Base-by-base conservation (phyloP, 2,329 filamentous ascomycete genomes). In the Furcasterigmium furcatum region DNA sequence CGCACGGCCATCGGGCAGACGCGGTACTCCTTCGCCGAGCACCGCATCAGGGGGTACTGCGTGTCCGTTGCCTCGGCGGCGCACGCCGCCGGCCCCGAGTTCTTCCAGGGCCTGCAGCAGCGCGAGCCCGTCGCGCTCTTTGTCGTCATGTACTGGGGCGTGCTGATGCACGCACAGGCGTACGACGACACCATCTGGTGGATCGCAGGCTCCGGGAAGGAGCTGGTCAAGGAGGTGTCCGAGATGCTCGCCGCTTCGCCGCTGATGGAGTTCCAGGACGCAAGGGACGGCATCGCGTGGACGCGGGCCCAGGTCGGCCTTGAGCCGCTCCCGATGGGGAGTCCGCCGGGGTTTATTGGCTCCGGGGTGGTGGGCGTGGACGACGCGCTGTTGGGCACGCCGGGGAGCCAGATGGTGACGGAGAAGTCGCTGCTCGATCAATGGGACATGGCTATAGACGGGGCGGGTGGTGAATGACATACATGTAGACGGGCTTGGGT, bases 111-210 rank as follows among this genome's bases (percentile, higher is more conserved):
- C 3, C 35, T 69, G 30, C 59, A 56, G 42, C 43, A 47, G 2
- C 49, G 51, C 8, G 63, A 68, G 24, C 66, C 65, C 0, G 54
- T 70, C 29, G 58, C 64, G 10, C 42, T 70, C 27, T 60, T 68
- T 14, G 54, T 69, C 6, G 49, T 66, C 45, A 54, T 67, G 55
- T 62, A 66, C 39, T 70, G 65, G 64, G 58, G 60, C 1, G 63
- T 68, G 20, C 54, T 67, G 43, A 50, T 69, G 14, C 48, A 60
- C 9, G 20, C 21, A 10, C 12, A 21, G 16, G 18, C n/a, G n/a
- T 16, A 12, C 13, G 43, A 22, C 27, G 19, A 24, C 9, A 12
- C 32, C n/a, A 39, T 18, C 4, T 45, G 36, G 25, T 45, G 25
- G 35, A 19, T 22, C 13, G 14, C 10, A 14, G 7, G 9, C 7